Base-by-base conservation (phyloP, 257 asterid species). In the Osmanthus fragrans region DNA sequence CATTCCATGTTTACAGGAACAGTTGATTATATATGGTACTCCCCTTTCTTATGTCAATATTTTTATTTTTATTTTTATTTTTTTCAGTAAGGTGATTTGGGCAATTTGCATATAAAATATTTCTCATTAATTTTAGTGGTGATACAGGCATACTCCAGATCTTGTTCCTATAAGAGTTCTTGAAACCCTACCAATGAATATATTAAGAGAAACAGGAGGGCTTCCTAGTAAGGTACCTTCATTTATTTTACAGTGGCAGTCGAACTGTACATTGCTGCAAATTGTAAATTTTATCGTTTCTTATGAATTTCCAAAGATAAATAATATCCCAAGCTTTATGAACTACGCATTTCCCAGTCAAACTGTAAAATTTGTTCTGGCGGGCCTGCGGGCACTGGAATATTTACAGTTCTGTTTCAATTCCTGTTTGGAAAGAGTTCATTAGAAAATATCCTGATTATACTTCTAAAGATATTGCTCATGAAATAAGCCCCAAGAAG, bases 1-100 rank as follows among this genome's bases (percentile, higher is more conserved):
- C 97, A 92, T 73, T 83, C 88, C 63, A 79, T 84, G 83, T 94
- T 94, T 84, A 73, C 83, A 74, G 97, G 97, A 73, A 92, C 97
- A 19, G 96, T 90, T 73, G 97, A 94, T 83, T 94, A 94, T 82
- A 92, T 92, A 87, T 94, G 97, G 98, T 94, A 89, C 66, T 65
- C 23, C 67, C 73, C 71, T 67, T 73, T 77, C 79, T 25, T 19
- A 5, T 40, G 30, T 47, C 32, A 40, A 37, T 70, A 60, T 74
- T 75, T 7, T 0, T 25, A 40, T 11, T 25, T 64, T 73, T 71
- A 25, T 60, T 25, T 45, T 36, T n/a, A n/a, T n/a, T 72, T n/a
- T 40, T 39, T 7, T 30, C 29, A 54, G 19, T 63, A 63, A 63
- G 69, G 7, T 36, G 42, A 12, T 47, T 72, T 45, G 58, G 66